phyloP scores from a whole-genome alignment of 441 rosid genomes.

The Croton setiger region DNA sequence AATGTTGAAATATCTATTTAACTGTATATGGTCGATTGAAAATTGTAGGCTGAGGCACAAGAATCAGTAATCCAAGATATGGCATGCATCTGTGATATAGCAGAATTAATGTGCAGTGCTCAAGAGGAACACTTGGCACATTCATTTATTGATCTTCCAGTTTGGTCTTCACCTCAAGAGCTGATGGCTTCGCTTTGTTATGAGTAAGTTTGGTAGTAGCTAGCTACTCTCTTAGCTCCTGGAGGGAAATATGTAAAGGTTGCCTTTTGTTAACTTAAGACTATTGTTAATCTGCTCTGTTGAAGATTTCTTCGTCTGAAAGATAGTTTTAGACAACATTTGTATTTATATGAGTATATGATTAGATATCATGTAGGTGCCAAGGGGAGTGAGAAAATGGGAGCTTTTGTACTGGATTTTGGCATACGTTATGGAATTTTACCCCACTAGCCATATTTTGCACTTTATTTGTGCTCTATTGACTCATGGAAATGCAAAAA shows the following conservation, averaged over 20 bases:
- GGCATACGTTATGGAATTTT: too few relatives aligned
- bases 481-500: too few relatives aligned
- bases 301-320: constrained; percentile 15
- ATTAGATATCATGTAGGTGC: too few relatives aligned
- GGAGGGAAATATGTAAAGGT: constrained; percentile 7
- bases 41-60: constrained; percentile 59
- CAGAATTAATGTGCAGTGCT: constrained; percentile 51
- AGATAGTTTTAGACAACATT: too few relatives aligned
- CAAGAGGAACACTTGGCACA: constrained; percentile 44
- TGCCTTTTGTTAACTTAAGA: not conserved
- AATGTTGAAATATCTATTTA: constrained; percentile 10
- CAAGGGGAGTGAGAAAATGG: too few relatives aligned
- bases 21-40: not conserved
- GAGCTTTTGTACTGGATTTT: too few relatives aligned
- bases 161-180: constrained; percentile 65
- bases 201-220: constrained; percentile 25
- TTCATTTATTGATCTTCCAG: constrained; percentile 44
- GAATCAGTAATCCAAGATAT: constrained; percentile 50
- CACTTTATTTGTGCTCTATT: too few relatives aligned
- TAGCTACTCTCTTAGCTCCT: not conserved
- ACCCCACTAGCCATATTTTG: too few relatives aligned
- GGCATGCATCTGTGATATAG: constrained; percentile 56
- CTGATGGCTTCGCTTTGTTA: constrained; percentile 67
- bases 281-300: constrained; percentile 5
- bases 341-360: too few relatives aligned